Evolutionary conservation across 2,329 filamentous ascomycete genomes (phyloP), one percentile per base, ranked within the genome.

Genomic region (Ophiostoma montium): DNA sequence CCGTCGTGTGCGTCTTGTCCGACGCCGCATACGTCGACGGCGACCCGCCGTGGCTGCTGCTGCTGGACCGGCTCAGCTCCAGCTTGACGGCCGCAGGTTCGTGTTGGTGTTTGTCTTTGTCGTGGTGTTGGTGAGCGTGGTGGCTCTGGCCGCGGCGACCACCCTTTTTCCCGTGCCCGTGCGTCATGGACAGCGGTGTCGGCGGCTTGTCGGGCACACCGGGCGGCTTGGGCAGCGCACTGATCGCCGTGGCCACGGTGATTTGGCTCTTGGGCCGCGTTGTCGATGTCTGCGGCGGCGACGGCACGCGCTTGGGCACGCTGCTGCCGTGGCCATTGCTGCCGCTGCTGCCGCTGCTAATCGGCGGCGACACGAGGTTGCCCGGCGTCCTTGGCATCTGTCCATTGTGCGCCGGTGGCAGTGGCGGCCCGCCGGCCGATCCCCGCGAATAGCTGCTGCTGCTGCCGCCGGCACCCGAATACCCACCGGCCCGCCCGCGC

Each of bases 151-250:
- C 18, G 15, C 13, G 3, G 9, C 9, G 8, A 12, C 30, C 8
- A 15, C 15, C 39, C 30, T 44, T 11, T 31, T 44, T 9, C 30
- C n/a, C n/a, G n/a, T n/a, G n/a, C n/a, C n/a, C 30, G 27, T 19
- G 42, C 4, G 44, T 23, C 50, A 51, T 51, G 15, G 53, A 51
- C 4, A 56, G 30, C 5, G 54, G 54, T 3, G 53, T 51, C 1
- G 54, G 54, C 10, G 54, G 54, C 35, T 53, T 53, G 8, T 52
- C 44, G 3, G 54, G 54, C 2, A 54, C 46, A 21, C 52, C 46
- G 0, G 44, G 50, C 3, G 50, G 50, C 12, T 45, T 31, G 9
- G 46, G 48, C 43, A 50, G 48, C 16, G 38, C 31, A 13, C 27
- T 35, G 23, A 44, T 48, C 2, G 36, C 21, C 21, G 30, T 49